Percentiles rank a stretch among this genome's conserved stretches.
These are phyloP conservation scores for Hypoxylon sp. DNA, from an alignment of 2,329 filamentous ascomycete species.

Conservation along the genomic window DNA sequence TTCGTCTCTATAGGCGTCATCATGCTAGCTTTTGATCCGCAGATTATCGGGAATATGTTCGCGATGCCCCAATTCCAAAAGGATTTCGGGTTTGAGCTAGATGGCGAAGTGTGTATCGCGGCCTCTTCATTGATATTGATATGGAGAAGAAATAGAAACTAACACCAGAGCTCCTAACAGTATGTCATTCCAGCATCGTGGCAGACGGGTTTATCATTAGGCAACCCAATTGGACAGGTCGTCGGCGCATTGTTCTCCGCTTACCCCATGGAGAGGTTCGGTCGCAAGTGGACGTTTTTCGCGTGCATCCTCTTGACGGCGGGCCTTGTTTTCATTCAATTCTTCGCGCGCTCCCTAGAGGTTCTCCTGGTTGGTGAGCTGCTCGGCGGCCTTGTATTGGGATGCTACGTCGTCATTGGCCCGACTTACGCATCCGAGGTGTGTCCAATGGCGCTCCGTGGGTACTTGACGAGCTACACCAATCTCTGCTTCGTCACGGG, in stretches of 20 bases:
- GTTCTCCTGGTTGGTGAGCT: slow-evolving; percentile 71
- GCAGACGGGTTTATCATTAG: slow-evolving; percentile 63
- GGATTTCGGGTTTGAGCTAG: slow-evolving; percentile 49
- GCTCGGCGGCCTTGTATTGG: slow-evolving; percentile 70
- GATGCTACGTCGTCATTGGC: slow-evolving; percentile 69
- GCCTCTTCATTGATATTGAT: not conserved
- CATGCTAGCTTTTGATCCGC: slow-evolving; percentile 73
- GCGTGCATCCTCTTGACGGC: slow-evolving; percentile 60
- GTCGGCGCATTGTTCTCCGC: slow-evolving; percentile 64
- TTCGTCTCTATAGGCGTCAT: slow-evolving; percentile 71
- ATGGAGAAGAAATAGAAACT: not conserved
- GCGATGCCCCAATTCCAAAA: slow-evolving; percentile 53
- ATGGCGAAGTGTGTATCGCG: slow-evolving; percentile 47
- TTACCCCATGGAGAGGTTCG: slow-evolving; percentile 60
- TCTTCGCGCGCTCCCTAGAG: slow-evolving; percentile 67
- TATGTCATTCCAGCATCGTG: slow-evolving; percentile 54
- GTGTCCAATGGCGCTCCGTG: slow-evolving; percentile 68
- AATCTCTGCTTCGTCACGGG: slow-evolving; percentile 73
- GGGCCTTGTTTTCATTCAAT: slow-evolving; percentile 70
- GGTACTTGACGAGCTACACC: slow-evolving; percentile 68
- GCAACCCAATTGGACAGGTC: slow-evolving; percentile 68
- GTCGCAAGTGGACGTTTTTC: slow-evolving; percentile 60
- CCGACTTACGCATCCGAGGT: slow-evolving; percentile 72
- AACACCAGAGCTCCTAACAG: slow-evolving; percentile 26
- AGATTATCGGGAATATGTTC: slow-evolving; percentile 72